A percentile compares a stretch with the other conserved stretches of the same genome.
Evolutionary conservation across 148 eudicot species (phyloP).

Genomic region (Fagopyrum esculentum): DNA sequence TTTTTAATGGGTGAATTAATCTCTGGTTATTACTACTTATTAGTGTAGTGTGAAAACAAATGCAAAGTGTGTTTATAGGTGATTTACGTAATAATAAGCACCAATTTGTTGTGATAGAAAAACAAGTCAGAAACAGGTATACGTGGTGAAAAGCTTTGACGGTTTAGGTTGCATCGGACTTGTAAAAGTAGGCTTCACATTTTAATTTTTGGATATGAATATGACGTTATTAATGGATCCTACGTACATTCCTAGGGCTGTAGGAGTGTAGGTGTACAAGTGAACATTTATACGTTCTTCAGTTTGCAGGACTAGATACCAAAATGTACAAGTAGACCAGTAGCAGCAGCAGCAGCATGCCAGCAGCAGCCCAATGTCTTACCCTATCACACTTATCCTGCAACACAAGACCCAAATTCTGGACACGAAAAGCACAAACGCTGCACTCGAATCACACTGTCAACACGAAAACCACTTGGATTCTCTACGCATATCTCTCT

Average conservation of each 20-base stretch:
- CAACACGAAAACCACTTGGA: neutral
- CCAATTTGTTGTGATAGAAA: neutral
- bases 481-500: neutral
- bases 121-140: neutral
- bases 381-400: neutral
- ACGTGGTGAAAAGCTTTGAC: neutral
- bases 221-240: neutral
- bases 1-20: too few species aligned
- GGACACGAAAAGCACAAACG: neutral
- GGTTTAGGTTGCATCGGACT: neutral
- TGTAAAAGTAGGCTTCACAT: neutral
- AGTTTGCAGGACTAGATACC: neutral
- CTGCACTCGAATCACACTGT: neutral
- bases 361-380: neutral
- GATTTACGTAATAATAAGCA: too few species aligned
- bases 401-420: neutral
- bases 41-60: too few species aligned
- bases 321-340: neutral
- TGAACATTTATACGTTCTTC: conserved; percentile 3
- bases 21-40: too few species aligned
- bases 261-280: neutral
- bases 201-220: too few species aligned
- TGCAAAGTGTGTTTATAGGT: too few species aligned
- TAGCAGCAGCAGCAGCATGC: neutral
- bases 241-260: neutral